Percentiles rank a stretch among this genome's conserved stretches.
These are phyloP conservation scores for Exophiala bonariae DNA, from an alignment of 2,329 filamentous ascomycete genomes.

Conservation along the genomic window DNA sequence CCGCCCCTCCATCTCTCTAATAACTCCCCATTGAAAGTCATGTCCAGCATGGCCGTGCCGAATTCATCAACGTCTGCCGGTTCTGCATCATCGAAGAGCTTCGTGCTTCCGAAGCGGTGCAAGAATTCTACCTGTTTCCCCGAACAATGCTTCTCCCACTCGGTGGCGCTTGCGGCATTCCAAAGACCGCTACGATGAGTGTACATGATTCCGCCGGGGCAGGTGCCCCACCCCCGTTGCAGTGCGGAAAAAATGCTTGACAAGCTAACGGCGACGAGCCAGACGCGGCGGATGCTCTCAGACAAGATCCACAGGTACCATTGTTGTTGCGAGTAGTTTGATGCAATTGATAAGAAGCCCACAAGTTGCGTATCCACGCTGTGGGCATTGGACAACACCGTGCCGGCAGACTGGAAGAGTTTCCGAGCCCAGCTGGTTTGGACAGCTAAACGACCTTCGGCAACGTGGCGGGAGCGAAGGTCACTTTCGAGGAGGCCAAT, in stretches of 20 bases:
- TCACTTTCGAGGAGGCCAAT: conserved; percentile 55
- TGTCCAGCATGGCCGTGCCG: neutral
- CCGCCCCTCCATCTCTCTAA: neutral
- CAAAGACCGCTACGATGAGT: conserved; percentile 25
- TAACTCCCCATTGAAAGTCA: too few species aligned
- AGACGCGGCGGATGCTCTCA: too few species aligned
- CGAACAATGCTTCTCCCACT: conserved; percentile 10
- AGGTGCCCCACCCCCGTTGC: too few species aligned
- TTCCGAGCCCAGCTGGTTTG: conserved; percentile 18
- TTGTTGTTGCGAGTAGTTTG: too few species aligned
- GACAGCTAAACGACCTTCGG: conserved; percentile 36
- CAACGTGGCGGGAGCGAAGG: conserved; percentile 42
- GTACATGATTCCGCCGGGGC: conserved; percentile 27
- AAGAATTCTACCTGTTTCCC: neutral
- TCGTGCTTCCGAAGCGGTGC: neutral
- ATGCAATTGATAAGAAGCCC: too few species aligned
- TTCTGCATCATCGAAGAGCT: neutral
- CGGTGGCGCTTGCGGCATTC: conserved; percentile 22
- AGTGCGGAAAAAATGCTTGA: too few species aligned
- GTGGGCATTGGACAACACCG: too few species aligned
- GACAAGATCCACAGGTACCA: too few species aligned
- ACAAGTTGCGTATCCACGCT: too few species aligned
- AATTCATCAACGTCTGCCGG: conserved; percentile 5
- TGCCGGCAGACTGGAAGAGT: conserved; percentile 4
- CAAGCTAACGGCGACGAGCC: too few species aligned